Evolutionary conservation across 352 stramenopile genomes (phyloP).

Genomic region (Elongisporangium anandrum): DNA sequence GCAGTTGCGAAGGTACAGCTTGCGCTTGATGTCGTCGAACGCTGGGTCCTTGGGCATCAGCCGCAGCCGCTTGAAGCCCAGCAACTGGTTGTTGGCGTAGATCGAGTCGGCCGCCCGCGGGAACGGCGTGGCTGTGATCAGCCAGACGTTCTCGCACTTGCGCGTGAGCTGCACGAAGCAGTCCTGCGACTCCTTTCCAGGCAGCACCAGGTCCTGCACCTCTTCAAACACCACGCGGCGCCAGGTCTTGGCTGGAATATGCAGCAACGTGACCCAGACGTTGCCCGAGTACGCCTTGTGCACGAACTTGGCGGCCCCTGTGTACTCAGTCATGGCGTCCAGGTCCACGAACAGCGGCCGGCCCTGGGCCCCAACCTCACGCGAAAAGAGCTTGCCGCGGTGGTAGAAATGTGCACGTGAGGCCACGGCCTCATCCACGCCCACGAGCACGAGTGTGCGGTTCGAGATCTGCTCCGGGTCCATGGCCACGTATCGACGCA

Average conservation of each 20-base stretch:
- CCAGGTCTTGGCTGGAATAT: slow-evolving; percentile 65
- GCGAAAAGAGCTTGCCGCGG: slow-evolving; percentile 51
- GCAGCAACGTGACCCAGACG: slow-evolving; percentile 61
- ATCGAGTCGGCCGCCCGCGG: slow-evolving; percentile 74
- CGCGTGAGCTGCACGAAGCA: slow-evolving; percentile 84
- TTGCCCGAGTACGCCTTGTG: slow-evolving; percentile 77
- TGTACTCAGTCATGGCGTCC: slow-evolving; percentile 47
- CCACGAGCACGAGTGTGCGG: slow-evolving; percentile 75
- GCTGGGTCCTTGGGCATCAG: slow-evolving; percentile 61
- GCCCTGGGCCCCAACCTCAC: slow-evolving; percentile 23
- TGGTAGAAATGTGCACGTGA: slow-evolving; percentile 58
- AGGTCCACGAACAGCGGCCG: slow-evolving; percentile 42
- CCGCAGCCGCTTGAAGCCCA: slow-evolving; percentile 76
- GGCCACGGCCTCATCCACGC: slow-evolving; percentile 69
- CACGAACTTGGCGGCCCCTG: slow-evolving; percentile 72
- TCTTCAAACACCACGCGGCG: slow-evolving; percentile 85
- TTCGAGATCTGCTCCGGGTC: slow-evolving; percentile 47
- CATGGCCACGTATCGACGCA: slow-evolving; percentile 52
- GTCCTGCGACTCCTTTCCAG: slow-evolving; percentile 65
- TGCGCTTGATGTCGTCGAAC: slow-evolving; percentile 87
- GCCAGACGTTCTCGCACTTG: slow-evolving; percentile 72
- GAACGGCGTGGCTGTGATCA: slow-evolving; percentile 85
- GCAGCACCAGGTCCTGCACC: slow-evolving; percentile 79
- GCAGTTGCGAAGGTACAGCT: slow-evolving; percentile 83
- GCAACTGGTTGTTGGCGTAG: slow-evolving; percentile 86